Evolutionary conservation across 2,329 filamentous ascomycete species (phyloP).

Genomic region (Lomentospora prolificans): DNA sequence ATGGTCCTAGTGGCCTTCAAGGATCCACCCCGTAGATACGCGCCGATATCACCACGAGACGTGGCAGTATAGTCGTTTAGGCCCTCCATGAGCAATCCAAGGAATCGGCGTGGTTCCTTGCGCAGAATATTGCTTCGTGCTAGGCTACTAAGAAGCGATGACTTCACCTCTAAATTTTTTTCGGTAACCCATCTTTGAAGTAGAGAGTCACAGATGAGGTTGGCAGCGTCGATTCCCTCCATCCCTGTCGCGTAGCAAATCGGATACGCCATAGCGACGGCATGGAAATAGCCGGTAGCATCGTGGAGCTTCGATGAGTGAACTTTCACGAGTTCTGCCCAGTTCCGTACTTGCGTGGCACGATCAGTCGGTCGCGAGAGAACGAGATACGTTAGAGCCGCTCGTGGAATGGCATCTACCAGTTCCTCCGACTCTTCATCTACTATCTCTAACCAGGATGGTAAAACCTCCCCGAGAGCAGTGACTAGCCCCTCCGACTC

Average conservation of each 20-base stretch:
- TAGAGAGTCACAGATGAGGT: slow-evolving; percentile 31
- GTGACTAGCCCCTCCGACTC: slow-evolving; percentile 13
- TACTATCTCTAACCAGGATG: slow-evolving; percentile 36
- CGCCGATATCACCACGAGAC: slow-evolving; percentile 81
- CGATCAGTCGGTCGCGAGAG: slow-evolving; percentile 28
- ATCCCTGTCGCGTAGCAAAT: slow-evolving; percentile 17
- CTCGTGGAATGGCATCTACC: slow-evolving; percentile 37
- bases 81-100: slow-evolving; percentile 41
- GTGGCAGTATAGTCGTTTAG: slow-evolving; percentile 89
- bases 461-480: slow-evolving; percentile 24
- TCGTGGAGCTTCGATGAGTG: slow-evolving; percentile 20
- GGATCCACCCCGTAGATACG: slow-evolving; percentile 71
- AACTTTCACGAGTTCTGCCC: slow-evolving; percentile 33
- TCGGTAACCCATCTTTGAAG: slow-evolving; percentile 43
- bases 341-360: slow-evolving; percentile 30
- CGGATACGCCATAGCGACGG: slow-evolving; percentile 39
- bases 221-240: slow-evolving; percentile 11
- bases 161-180: slow-evolving; percentile 38
- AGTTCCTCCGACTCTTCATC: slow-evolving; percentile 33
- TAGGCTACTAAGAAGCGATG: slow-evolving; percentile 46
- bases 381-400: slow-evolving; percentile 39
- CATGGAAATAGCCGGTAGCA: slow-evolving; percentile 36
- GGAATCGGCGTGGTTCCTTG: slow-evolving; percentile 29
- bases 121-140: slow-evolving; percentile 34
- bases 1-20: slow-evolving; percentile 64